These are phyloP conservation scores for Fusarium sp. DNA, from an alignment of 2,329 filamentous ascomycete genomes.

Conservation along the genomic window DNA sequence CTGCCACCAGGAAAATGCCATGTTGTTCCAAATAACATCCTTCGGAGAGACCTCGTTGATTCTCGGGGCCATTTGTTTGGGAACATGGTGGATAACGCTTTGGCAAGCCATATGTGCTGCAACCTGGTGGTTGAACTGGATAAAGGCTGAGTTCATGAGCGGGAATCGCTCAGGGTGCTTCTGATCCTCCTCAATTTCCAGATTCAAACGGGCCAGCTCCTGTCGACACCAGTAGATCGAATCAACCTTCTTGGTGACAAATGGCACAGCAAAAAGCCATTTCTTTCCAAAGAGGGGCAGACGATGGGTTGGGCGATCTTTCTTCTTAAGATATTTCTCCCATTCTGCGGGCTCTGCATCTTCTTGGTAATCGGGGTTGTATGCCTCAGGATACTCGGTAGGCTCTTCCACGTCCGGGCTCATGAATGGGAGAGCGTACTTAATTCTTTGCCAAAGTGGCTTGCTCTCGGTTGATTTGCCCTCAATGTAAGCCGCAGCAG, in stretches of 20 bases:
- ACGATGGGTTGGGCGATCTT: slow-evolving; percentile 85
- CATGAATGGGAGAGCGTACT: slow-evolving; percentile 55
- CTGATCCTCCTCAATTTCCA: slow-evolving; percentile 93
- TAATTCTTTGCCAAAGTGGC: slow-evolving; percentile 60
- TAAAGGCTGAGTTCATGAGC: slow-evolving; percentile 94
- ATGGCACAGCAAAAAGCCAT: slow-evolving; percentile 75
- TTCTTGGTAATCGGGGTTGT: slow-evolving; percentile 64
- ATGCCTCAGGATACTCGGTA: slow-evolving; percentile 68
- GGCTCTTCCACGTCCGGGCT: slow-evolving; percentile 49
- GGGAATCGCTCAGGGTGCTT: slow-evolving; percentile 85
- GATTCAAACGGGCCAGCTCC: slow-evolving; percentile 84
- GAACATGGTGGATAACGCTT: slow-evolving; percentile 86
- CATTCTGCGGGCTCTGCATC: slow-evolving; percentile 74
- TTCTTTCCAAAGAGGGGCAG: slow-evolving; percentile 67
- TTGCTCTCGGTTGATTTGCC: slow-evolving; percentile 52
- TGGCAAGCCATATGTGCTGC: slow-evolving; percentile 99
- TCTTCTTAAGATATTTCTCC: slow-evolving; percentile 82
- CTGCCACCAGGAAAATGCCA: slow-evolving; percentile 95
- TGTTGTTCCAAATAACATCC: slow-evolving; percentile 96
- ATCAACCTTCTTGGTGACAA: slow-evolving; percentile 90
- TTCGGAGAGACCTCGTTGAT: slow-evolving; percentile 92
- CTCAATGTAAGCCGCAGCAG: slow-evolving; percentile 48
- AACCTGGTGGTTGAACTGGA: slow-evolving; percentile 98
- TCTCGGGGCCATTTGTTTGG: slow-evolving; percentile 91
- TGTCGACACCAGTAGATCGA: slow-evolving; percentile 91